Evolutionary conservation across 345 rosid species (phyloP).

Genomic region (Lepidium sativum): DNA sequence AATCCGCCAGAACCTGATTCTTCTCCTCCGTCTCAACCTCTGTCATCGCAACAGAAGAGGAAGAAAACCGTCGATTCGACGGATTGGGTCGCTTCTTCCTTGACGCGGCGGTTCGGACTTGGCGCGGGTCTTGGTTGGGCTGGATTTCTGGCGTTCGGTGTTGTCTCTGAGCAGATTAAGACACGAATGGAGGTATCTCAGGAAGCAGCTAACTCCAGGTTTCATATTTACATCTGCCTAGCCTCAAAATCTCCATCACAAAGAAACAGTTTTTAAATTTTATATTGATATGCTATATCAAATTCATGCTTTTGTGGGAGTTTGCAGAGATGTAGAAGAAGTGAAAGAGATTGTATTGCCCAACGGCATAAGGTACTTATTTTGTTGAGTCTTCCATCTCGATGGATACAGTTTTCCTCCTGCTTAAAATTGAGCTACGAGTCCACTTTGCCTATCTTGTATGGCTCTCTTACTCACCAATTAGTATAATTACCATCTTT

Average conservation of each 20-base stretch:
- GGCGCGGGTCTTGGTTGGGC: constrained; percentile 96
- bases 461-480: too few relatives aligned
- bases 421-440: not conserved
- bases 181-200: constrained; percentile 75
- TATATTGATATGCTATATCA: not conserved
- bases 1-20: constrained; percentile 10
- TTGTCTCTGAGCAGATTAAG: constrained; percentile 78
- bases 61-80: constrained; percentile 46
- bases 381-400: not conserved
- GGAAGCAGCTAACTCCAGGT: constrained; percentile 76
- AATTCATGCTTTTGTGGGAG: not conserved
- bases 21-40: constrained; percentile 27
- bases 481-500: not conserved
- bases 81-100: constrained; percentile 82
- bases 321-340: constrained; percentile 59
- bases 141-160: constrained; percentile 71
- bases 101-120: constrained; percentile 81
- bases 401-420: not conserved
- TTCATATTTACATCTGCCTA: not conserved
- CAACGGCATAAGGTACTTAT: constrained; percentile 63
- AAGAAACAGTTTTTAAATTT: not conserved
- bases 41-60: constrained; percentile 33
- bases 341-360: constrained; percentile 67
- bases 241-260: too few relatives aligned
- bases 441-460: too few relatives aligned